phyloP scores from a whole-genome alignment of 495 filamentous ascomycete species.

The Cenococcum geophilum region DNA sequence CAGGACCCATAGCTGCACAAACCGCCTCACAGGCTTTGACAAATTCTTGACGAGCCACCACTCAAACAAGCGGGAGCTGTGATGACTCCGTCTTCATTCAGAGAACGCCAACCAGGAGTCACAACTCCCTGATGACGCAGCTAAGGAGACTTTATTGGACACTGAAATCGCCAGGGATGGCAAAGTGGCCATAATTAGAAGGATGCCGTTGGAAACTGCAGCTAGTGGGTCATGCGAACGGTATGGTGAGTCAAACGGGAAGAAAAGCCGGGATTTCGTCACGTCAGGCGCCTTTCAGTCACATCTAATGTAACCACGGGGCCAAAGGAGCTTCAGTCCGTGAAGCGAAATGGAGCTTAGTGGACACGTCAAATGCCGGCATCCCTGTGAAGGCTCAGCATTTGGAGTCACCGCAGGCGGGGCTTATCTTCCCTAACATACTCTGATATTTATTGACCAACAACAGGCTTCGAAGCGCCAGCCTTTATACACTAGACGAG shows the following conservation, averaged over 20 bases:
- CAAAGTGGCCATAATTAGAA: not conserved
- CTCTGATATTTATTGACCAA: no score
- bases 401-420: not conserved
- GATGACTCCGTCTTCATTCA: not conserved
- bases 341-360: not conserved
- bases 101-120: not conserved
- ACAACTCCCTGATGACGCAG: not conserved
- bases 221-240: not conserved
- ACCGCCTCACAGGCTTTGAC: not conserved
- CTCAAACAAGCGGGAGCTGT: not conserved
- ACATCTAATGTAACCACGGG: not conserved
- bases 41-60: not conserved
- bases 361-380: not conserved
- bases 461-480: no score
- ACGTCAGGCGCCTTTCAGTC: not conserved
- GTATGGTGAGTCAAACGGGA: not conserved
- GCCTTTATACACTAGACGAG: no score
- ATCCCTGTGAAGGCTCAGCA: not conserved
- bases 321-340: not conserved
- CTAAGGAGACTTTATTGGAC: not conserved
- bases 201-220: not conserved
- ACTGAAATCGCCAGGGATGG: not conserved
- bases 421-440: not conserved
- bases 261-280: not conserved
- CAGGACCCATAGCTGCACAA: not conserved